These are phyloP conservation scores for Isoetes engelmannii DNA, from an alignment of 83 land plant species.

Conservation along the genomic window DNA sequence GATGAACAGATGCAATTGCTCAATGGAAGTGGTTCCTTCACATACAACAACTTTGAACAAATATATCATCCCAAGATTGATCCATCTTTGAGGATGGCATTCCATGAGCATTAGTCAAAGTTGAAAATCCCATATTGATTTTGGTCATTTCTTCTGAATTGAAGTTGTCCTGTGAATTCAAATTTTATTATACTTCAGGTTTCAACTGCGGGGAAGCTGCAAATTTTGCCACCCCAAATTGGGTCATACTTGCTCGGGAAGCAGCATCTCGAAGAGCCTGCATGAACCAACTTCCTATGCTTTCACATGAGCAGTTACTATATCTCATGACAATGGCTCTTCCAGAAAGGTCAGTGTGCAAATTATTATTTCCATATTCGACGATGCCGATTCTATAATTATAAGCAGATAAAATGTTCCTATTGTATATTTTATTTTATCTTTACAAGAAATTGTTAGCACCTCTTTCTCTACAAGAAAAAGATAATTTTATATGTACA, in stretches of 20 bases:
- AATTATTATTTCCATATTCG: not conserved
- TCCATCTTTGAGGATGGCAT: too few relatives aligned
- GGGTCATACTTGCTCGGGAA: constrained; percentile 89
- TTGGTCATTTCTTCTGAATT: too few relatives aligned
- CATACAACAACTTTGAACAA: too few relatives aligned
- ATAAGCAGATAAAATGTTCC: not conserved
- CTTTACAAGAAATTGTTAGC: constrained; percentile 10
- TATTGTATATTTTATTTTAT: constrained; percentile 9
- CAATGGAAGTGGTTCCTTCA: too few relatives aligned
- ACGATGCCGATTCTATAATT: not conserved
- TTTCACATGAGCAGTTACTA: constrained; percentile 91
- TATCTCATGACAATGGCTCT: constrained; percentile 75
- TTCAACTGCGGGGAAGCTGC: constrained; percentile 99
- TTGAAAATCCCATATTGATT: too few relatives aligned
- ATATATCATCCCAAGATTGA: too few relatives aligned
- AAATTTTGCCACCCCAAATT: constrained; percentile 87
- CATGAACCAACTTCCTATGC: constrained; percentile 90
- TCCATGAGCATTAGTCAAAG: too few relatives aligned
- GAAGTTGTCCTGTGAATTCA: not conserved
- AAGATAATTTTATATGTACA: not conserved
- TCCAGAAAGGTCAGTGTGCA: constrained; percentile 46
- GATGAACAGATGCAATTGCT: too few relatives aligned
- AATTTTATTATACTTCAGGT: constrained; percentile 33
- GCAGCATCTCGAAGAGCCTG: constrained; percentile 93
- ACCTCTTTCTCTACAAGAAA: constrained; percentile 4